Evolutionary conservation across 192 early-diverging fungal species (phyloP), one percentile per base, ranked within the genome.

Genomic region (Geranomyces michiganensis): DNA sequence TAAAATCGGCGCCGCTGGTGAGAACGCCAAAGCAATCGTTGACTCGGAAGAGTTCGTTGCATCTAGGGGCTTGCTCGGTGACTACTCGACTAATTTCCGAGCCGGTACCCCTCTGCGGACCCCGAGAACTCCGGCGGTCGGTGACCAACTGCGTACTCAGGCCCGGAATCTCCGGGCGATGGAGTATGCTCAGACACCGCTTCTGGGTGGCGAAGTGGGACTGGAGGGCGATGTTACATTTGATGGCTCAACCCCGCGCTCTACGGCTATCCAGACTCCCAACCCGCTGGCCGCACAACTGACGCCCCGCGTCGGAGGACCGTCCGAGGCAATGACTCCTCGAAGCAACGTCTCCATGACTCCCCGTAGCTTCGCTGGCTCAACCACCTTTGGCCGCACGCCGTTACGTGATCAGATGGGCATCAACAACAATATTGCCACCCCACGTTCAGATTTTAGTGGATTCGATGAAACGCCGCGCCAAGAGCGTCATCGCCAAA

Each of bases 1-100:
- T 26, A 95, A 96, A 78, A 86, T 97, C 33, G 94, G 95, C 5
- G 85, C 88, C 60, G 89, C 90, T 56, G 91, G 92, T 24, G 90
- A 93, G 65, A 85, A 85, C 49, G 90, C 92, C 10, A 87, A 85
- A 56, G 82, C 86, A 14, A 77, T 95, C 33, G 91, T 95, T 13
- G 83, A 85, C 48, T 79, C 76, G 21, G 88, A 81, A 17, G 86
- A 81, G 5, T 67, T 81, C 29, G 81, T 70, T n/a, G 82, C 90
- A 36, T 86, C 92, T 1, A 80, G 80, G 31, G 82, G 83, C 7
- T 77, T 97, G 21, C 79, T 98, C 0, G 86, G 86, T 43, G 90
- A 92, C 24, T 96, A 97, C 76, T 62, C 78, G 31, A 76, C 62
- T 10, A 66, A 76, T 19, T 49, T 70, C 48, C 70, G 70, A 15